phyloP scores from a whole-genome alignment of 805 yeast species.

The Hanseniaspora meyeri region DNA sequence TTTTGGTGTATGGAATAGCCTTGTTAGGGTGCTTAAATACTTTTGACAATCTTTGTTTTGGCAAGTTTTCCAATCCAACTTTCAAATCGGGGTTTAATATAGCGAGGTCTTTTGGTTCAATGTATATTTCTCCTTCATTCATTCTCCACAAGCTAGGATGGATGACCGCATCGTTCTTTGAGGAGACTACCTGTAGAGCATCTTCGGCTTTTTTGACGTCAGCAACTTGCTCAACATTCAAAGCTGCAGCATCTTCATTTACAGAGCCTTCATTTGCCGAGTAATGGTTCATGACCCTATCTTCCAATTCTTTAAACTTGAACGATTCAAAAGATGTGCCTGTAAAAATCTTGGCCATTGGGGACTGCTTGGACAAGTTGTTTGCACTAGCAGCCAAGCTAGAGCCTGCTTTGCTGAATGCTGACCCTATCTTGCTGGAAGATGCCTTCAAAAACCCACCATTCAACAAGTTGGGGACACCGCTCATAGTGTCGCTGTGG shows the following conservation, averaged over 20 bases:
- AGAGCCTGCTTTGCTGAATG: neutral
- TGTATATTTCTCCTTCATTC: neutral
- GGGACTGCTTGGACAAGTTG: neutral
- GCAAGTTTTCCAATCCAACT: constrained; percentile 24
- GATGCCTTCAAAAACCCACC: neutral
- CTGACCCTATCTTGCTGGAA: neutral
- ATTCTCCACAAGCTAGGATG: neutral
- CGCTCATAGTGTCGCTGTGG: neutral
- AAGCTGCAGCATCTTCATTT: neutral
- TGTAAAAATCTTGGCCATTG: neutral
- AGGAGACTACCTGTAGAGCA: neutral
- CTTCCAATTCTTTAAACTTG: neutral
- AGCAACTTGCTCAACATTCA: neutral
- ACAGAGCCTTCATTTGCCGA: neutral
- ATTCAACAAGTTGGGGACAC: neutral
- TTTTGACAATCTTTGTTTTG: constrained; percentile 19
- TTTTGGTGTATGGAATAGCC: constrained; percentile 7
- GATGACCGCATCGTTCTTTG: neutral
- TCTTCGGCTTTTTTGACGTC: neutral
- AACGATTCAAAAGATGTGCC: constrained; percentile 1
- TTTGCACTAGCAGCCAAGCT: neutral
- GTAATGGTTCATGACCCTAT: neutral
- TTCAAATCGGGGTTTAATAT: neutral
- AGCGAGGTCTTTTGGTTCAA: neutral
- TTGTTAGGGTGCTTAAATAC: constrained; percentile 17